A percentile compares a stretch with the other conserved stretches of the same genome.
phyloP scores from a whole-genome alignment of 2,329 filamentous ascomycete species.

The Bretziella fagacearum region DNA sequence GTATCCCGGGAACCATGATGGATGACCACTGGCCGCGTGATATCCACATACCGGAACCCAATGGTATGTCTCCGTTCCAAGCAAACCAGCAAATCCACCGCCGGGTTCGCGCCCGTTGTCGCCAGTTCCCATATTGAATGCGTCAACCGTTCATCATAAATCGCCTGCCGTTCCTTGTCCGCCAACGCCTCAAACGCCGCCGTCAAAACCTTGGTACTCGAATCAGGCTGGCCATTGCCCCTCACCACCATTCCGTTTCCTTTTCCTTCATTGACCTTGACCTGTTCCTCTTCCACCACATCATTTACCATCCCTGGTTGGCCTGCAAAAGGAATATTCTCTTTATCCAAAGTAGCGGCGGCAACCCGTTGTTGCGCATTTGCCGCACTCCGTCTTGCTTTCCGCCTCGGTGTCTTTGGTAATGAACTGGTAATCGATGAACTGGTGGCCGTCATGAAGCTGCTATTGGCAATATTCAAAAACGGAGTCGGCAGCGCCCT shows the following conservation, averaged over 20 bases:
- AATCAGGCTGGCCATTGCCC: not conserved
- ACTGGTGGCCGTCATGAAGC: slow-evolving; percentile 84
- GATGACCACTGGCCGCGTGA: slow-evolving; percentile 77
- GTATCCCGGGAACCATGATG: slow-evolving; percentile 86
- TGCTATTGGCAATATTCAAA: slow-evolving; percentile 85
- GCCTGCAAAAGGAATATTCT: slow-evolving; percentile 2
- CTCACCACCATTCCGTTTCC: not conserved
- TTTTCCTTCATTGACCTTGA: too few relatives aligned
- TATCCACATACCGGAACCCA: slow-evolving; percentile 93
- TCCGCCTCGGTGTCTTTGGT: slow-evolving; percentile 45
- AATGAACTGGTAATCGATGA: slow-evolving; percentile 67
- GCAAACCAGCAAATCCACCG: slow-evolving; percentile 82
- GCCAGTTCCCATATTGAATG: slow-evolving; percentile 90
- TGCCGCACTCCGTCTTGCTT: slow-evolving; percentile 26
- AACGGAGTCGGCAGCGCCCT: slow-evolving; percentile 79
- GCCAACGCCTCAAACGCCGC: slow-evolving; percentile 44
- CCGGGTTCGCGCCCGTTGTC: slow-evolving; percentile 80
- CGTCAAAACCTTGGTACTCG: slow-evolving; percentile 27
- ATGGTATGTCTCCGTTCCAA: slow-evolving; percentile 81
- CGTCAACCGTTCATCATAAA: slow-evolving; percentile 73
- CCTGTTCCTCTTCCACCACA: not conserved
- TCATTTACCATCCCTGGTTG: not conserved
- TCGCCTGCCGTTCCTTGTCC: slow-evolving; percentile 53
- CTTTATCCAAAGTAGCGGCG: not conserved
- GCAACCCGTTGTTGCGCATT: not conserved